Percentiles rank a stretch among this genome's conserved stretches.
These are phyloP conservation scores for Pythium vanterpoolii DNA, from an alignment of 352 stramenopile genomes.

Conservation along the genomic window DNA sequence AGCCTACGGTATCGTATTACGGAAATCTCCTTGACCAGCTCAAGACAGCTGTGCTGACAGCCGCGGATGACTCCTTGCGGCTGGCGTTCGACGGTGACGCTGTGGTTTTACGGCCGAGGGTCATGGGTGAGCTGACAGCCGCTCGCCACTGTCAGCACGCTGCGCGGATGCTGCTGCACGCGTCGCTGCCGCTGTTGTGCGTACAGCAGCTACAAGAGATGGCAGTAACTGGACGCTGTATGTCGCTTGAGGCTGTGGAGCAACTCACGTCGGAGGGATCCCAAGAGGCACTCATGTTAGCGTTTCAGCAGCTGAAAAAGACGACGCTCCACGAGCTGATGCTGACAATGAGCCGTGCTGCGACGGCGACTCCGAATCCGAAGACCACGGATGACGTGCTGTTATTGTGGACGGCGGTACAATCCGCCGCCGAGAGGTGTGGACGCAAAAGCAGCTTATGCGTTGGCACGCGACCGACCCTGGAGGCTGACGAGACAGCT, in stretches of 20 bases:
- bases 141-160: not conserved
- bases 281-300: not conserved
- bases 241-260: not conserved
- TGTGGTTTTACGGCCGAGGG: not conserved
- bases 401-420: not conserved
- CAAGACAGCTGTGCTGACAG: not conserved
- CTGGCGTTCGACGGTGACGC: constrained; percentile 5
- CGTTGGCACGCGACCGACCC: not conserved
- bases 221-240: not conserved
- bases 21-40: not conserved
- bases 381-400: constrained; percentile 6
- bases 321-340: not conserved
- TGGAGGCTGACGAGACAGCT: not conserved
- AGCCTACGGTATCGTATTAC: not conserved
- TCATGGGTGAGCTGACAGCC: not conserved
- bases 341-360: constrained; percentile 2
- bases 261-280: not conserved
- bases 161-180: not conserved
- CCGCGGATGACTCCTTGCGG: not conserved
- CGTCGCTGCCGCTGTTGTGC: not conserved
- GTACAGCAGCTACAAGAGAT: not conserved
- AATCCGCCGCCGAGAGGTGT: not conserved
- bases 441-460: not conserved
- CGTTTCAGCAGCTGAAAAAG: not conserved
- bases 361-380: not conserved